A percentile compares a stretch with the other conserved stretches of the same genome.
Evolutionary conservation across 2,329 filamentous ascomycete genomes (phyloP).

Genomic region (Paecilomyces sp.): DNA sequence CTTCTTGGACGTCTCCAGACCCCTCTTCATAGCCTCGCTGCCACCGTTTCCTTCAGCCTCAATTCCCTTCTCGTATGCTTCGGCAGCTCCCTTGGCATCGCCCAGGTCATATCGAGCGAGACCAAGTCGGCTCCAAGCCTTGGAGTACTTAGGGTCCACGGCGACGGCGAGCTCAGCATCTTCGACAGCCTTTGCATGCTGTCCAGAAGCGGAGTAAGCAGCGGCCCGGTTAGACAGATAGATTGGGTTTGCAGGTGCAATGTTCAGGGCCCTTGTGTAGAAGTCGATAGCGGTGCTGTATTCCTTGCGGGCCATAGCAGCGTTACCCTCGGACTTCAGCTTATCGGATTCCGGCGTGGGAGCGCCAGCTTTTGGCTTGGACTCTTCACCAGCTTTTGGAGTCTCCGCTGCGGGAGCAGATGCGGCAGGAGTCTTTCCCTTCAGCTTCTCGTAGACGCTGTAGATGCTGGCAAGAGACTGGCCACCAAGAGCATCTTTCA

Average conservation of each 20-base stretch:
- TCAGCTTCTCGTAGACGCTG: conserved; percentile 92
- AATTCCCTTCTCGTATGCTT: conserved; percentile 89
- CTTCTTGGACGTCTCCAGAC: conserved; percentile 85
- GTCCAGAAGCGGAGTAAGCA: conserved; percentile 74
- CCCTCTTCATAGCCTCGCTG: conserved; percentile 95
- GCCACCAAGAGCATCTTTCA: conserved; percentile 70
- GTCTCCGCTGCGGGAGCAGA: conserved; percentile 36
- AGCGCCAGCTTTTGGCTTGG: conserved; percentile 25
- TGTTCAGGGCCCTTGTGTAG: conserved; percentile 78
- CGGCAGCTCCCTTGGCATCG: conserved; percentile 85
- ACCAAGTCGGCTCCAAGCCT: conserved; percentile 91
- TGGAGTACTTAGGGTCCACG: conserved; percentile 88
- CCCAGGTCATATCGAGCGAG: conserved; percentile 87
- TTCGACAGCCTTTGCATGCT: conserved; percentile 74
- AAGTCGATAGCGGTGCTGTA: conserved; percentile 73
- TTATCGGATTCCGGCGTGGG: conserved; percentile 67
- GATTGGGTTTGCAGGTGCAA: conserved; percentile 82
- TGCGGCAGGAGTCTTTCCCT: conserved; percentile 51
- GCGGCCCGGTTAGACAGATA: conserved; percentile 97
- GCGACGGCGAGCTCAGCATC: conserved; percentile 88
- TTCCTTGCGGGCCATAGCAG: conserved; percentile 91
- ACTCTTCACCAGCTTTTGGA: conserved; percentile 31
- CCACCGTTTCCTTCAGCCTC: conserved; percentile 90
- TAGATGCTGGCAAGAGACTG: conserved; percentile 90
- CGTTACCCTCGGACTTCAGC: conserved; percentile 86